phyloP scores from a whole-genome alignment of 352 stramenopile genomes.

The Phytopythium chamaehyphon region DNA sequence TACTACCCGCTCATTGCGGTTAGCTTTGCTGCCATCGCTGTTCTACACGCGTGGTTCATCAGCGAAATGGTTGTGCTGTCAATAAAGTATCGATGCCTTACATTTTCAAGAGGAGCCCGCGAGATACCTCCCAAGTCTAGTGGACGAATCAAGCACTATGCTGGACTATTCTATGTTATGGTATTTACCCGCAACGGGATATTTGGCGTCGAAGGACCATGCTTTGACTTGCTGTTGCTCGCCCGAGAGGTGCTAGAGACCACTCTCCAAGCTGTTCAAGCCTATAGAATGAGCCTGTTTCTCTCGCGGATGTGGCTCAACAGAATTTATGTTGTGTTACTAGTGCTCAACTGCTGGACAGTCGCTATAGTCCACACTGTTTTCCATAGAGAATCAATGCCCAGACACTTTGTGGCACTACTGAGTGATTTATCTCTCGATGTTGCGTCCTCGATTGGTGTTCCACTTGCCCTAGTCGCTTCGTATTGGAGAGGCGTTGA shows the following conservation, averaged over 20 bases:
- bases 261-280: conserved; percentile 7
- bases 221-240: conserved; percentile 22
- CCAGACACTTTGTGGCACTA: conserved; percentile 17
- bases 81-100: neutral
- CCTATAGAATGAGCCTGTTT: conserved; percentile 10
- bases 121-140: neutral
- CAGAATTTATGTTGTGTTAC: conserved; percentile 9
- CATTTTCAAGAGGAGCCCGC: neutral
- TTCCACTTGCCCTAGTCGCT: conserved; percentile 17
- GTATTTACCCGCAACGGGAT: conserved; percentile 25
- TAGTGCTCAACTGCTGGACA: conserved; percentile 18
- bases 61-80: neutral
- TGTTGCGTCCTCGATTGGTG: conserved; percentile 28
- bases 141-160: neutral
- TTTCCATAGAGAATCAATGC: conserved; percentile 11
- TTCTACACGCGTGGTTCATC: neutral
- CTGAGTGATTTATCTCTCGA: conserved; percentile 32
- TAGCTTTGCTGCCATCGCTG: neutral
- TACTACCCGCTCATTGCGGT: neutral
- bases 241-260: conserved; percentile 6
- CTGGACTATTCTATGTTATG: neutral
- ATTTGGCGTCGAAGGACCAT: conserved; percentile 20
- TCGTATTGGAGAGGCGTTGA: neutral
- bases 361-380: conserved; percentile 26
- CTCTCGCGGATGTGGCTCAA: conserved; percentile 8